phyloP scores from a whole-genome alignment of 108 stramenopile species.

The Cyclotella choctawhatcheeana region DNA sequence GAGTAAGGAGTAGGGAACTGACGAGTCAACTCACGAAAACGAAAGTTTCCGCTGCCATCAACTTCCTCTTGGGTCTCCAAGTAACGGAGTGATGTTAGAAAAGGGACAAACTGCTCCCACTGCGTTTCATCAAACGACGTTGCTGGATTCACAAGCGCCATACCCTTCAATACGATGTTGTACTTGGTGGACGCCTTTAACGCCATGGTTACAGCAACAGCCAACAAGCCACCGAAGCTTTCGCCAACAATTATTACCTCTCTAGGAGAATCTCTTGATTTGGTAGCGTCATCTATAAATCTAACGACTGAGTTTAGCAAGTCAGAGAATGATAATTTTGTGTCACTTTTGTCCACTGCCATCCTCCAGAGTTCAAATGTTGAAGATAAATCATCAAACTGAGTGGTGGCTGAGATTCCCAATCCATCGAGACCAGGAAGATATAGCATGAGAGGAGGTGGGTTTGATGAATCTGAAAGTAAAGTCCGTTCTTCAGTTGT shows the following conservation, averaged over 20 bases:
- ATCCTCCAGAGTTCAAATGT: slow-evolving; percentile 86
- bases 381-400: slow-evolving; percentile 79
- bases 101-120: slow-evolving; percentile 74
- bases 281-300: slow-evolving; percentile 59
- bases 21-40: not conserved
- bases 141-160: slow-evolving; percentile 90
- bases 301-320: slow-evolving; percentile 53
- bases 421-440: slow-evolving; percentile 89
- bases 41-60: slow-evolving; percentile 29
- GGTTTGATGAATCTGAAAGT: not conserved
- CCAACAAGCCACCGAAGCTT: slow-evolving; percentile 85
- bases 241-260: slow-evolving; percentile 83
- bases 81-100: slow-evolving; percentile 63
- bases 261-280: slow-evolving; percentile 34
- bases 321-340: slow-evolving; percentile 61
- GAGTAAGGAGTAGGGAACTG: slow-evolving; percentile 71
- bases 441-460: slow-evolving; percentile 62
- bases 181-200: slow-evolving; percentile 35
- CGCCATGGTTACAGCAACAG: slow-evolving; percentile 72
- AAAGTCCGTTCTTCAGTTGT: slow-evolving; percentile 18
- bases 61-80: slow-evolving; percentile 39
- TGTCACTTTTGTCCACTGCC: slow-evolving; percentile 52
- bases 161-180: slow-evolving; percentile 52
- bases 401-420: slow-evolving; percentile 82
- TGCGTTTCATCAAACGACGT: slow-evolving; percentile 84